phyloP scores from a whole-genome alignment of 306 rosid genomes.

The Vigna unguiculata region DNA sequence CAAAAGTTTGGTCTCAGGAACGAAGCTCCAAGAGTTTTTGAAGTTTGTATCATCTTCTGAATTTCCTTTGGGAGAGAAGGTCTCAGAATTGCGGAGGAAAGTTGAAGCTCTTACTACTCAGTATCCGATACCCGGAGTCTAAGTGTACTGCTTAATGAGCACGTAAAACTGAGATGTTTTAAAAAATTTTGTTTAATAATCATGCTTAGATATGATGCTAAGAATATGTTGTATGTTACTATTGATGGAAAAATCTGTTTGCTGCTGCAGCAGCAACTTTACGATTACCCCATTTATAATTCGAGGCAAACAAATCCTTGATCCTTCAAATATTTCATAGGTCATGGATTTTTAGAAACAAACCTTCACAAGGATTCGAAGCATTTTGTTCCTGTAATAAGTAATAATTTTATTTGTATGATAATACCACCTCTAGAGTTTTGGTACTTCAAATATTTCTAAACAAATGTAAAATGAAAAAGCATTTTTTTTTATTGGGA shows the following conservation, averaged over 20 bases:
- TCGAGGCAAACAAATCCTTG: background rate
- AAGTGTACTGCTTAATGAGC: constrained; percentile 32
- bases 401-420: background rate
- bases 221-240: constrained; percentile 2
- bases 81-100: constrained; percentile 65
- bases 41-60: constrained; percentile 70
- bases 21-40: constrained; percentile 86
- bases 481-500: background rate
- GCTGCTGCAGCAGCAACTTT: background rate
- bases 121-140: constrained; percentile 88
- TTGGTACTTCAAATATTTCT: background rate
- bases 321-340: background rate
- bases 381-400: background rate
- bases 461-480: background rate
- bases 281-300: constrained; percentile 2
- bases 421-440: background rate
- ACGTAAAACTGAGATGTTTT: constrained; percentile 21
- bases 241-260: background rate
- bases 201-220: constrained; percentile 15
- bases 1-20: constrained; percentile 62
- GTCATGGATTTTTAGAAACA: background rate
- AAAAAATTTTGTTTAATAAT: constrained; percentile 38
- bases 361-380: background rate
- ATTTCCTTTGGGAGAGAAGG: constrained; percentile 59
- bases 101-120: constrained; percentile 85